Evolutionary conservation across 495 filamentous ascomycete genomes (phyloP).

Genomic region (Parmelia sp.): DNA sequence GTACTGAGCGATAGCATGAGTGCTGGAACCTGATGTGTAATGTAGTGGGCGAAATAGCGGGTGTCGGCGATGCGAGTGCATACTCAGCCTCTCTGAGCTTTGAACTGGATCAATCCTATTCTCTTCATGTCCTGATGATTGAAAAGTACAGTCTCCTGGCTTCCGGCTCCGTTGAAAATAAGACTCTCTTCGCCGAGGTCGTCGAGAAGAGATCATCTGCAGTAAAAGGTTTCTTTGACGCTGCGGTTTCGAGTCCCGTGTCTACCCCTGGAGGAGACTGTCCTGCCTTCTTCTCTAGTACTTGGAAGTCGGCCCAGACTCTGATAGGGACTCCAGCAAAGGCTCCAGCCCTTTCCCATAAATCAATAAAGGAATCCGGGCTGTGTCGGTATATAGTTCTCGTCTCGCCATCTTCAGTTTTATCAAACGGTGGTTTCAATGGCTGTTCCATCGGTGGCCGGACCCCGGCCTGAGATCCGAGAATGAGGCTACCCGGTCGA

Average conservation of each 20-base stretch:
- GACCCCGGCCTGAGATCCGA: conserved; percentile 26
- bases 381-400: conserved; percentile 37
- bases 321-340: conserved; percentile 31
- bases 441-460: conserved; percentile 21
- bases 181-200: background rate
- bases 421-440: conserved; percentile 26
- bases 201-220: conserved; percentile 1
- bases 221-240: conserved; percentile 9
- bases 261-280: conserved; percentile 13
- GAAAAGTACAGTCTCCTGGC: conserved; percentile 23
- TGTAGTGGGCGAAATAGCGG: too few species aligned
- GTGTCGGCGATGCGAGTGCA: background rate
- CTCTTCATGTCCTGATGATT: conserved; percentile 16
- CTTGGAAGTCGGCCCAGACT: conserved; percentile 8
- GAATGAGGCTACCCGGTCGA: conserved; percentile 24
- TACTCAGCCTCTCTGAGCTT: background rate
- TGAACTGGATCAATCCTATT: background rate
- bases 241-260: conserved; percentile 8
- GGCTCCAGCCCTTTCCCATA: conserved; percentile 43
- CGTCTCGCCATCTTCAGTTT: conserved; percentile 18
- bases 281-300: background rate
- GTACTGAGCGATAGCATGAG: too few species aligned
- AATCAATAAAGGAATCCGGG: conserved; percentile 33
- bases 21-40: too few species aligned
- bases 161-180: conserved; percentile 9